Evolutionary conservation across 371 early-diverging fungal species (phyloP), one percentile per base, ranked within the genome.

Genomic region (Amoeboradix gromovi): DNA sequence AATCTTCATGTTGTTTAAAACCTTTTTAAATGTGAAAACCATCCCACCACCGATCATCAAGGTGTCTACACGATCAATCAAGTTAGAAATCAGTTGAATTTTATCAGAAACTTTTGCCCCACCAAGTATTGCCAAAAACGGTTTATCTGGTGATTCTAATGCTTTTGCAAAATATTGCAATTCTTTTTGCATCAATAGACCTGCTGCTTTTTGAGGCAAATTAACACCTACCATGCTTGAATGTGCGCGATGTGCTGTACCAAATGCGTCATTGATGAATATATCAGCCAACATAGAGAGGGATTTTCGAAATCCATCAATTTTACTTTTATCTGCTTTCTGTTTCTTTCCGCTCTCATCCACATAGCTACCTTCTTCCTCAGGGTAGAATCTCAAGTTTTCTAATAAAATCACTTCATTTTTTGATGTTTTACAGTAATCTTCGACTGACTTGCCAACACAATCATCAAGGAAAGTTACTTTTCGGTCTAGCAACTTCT

Each of bases 31-130:
- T 70, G 97, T 94, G 81, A 91, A 94, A 71, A 92, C 90, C 93
- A 98, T 93, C 69, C 92, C 95, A 74, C 97, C 97, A 74, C 88
- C 87, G 72, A 98, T 86, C 74, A 95, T 93, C 32, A 78, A 29
- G 5, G 69, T 32, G 70, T 75, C 70, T 71, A 89, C 87, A 83
- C 88, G 87, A 80, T 92, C 92, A 67, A 95, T 78, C 73, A 95
- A 85, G 81, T 88, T 93, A 72, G 94, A 86, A 74, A 98, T 94
- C 74, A 98, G 84, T 81, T 86, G 85, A 78, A 96, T 94, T 85
- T 98, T 98, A 80, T 98, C 98, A 48, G 90, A 87, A 31, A 97
- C 91, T 83, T 97, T 98, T 80, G 95, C 94, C 71, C 96, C 98
- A 71, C 98, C 99, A 68, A 98, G 80, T 71, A 98, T 98, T 68